Evolutionary conservation across 208 protist species (phyloP).

Genomic region (Porcisia deanei): DNA sequence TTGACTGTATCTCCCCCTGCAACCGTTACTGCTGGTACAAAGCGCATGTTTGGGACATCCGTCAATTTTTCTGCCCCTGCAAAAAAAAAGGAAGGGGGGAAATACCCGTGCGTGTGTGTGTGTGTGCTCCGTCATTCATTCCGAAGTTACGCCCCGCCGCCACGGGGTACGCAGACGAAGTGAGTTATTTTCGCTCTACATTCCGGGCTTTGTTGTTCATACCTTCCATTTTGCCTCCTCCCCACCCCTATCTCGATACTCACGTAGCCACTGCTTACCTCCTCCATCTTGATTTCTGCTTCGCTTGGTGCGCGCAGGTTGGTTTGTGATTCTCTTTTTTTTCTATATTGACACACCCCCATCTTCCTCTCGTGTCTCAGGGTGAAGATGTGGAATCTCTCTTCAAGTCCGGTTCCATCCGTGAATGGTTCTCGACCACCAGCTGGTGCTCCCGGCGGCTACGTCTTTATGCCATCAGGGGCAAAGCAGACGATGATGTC

Average conservation of each 20-base stretch:
- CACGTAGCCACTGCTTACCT: neutral
- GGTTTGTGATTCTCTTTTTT: neutral
- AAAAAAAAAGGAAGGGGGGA: neutral
- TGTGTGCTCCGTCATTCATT: neutral
- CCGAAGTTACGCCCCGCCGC: too few species aligned
- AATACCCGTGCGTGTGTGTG: too few species aligned
- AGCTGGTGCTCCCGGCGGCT: slow-evolving; percentile 30
- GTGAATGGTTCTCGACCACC: slow-evolving; percentile 23
- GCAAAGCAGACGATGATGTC: slow-evolving; percentile 34
- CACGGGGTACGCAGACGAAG: neutral
- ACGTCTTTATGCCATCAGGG: slow-evolving; percentile 43
- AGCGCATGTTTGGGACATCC: neutral
- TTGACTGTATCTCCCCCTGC: neutral
- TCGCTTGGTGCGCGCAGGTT: neutral
- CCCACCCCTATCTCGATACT: neutral
- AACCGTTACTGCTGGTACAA: neutral
- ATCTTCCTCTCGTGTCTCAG: neutral
- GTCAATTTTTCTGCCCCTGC: neutral
- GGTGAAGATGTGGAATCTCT: slow-evolving; percentile 42
- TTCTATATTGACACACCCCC: slow-evolving; percentile 2
- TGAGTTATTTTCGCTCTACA: neutral
- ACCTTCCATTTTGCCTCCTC: neutral
- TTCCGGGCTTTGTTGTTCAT: neutral
- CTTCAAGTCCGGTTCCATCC: slow-evolving; percentile 37
- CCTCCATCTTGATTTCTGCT: neutral